phyloP scores from a whole-genome alignment of 139 green algal genomes.

The Monoraphidium neglectum region DNA sequence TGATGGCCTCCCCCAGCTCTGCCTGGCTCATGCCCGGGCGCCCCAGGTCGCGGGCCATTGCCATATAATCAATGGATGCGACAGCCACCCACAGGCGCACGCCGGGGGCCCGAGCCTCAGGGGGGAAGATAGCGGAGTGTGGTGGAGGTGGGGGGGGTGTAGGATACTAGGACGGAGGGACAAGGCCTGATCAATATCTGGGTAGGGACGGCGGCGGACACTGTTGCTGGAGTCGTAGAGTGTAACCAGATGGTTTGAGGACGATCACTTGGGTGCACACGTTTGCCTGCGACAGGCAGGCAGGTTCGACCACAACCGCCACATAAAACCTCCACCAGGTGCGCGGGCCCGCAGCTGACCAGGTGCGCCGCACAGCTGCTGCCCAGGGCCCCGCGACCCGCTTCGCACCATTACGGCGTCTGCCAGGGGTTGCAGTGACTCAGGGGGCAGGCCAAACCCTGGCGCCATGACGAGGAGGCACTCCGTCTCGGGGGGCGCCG shows the following conservation, averaged over 20 bases:
- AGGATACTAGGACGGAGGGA: too few relatives aligned
- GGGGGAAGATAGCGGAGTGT: neutral
- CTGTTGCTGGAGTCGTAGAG: too few relatives aligned
- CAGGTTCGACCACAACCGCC: too few relatives aligned
- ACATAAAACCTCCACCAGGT: too few relatives aligned
- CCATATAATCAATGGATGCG: neutral
- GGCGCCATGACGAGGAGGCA: constrained; percentile 20
- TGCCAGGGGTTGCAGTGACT: constrained; percentile 9
- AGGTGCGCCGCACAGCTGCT: too few relatives aligned
- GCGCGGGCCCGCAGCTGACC: too few relatives aligned
- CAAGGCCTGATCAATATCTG: too few relatives aligned
- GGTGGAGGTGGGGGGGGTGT: neutral
- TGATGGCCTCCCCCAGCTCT: neutral
- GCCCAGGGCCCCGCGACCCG: neutral
- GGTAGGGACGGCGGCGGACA: too few relatives aligned
- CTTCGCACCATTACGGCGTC: constrained; percentile 11
- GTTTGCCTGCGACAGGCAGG: too few relatives aligned
- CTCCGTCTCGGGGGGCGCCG: constrained; percentile 9
- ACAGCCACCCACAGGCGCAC: neutral
- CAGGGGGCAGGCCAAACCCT: neutral
- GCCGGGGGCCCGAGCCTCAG: neutral
- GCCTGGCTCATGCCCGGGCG: neutral
- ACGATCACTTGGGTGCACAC: too few relatives aligned
- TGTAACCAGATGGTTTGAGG: too few relatives aligned
- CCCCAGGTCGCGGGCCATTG: neutral